Conservation (phyloP, 106 monocot species). For the Allium fistulosum region DNA sequence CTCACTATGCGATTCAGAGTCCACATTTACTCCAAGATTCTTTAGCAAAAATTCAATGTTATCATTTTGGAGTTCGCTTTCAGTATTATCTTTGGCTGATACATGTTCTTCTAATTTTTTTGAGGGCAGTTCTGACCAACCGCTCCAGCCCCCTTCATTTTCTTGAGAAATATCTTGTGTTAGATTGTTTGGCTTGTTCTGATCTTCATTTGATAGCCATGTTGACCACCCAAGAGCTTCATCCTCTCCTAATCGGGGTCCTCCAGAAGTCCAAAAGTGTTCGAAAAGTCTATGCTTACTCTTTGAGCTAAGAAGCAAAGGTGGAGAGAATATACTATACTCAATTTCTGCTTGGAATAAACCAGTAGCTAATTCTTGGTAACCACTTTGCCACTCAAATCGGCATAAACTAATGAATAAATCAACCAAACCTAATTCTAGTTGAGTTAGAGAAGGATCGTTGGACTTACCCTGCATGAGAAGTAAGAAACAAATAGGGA, state of each 20-base stretch:
- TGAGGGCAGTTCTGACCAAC: slow-evolving; percentile 60
- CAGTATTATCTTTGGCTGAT: slow-evolving; percentile 20
- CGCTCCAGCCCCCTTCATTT: slow-evolving; percentile 83
- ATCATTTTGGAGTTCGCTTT: slow-evolving; percentile 43
- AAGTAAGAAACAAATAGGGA: not conserved
- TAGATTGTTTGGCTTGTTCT: slow-evolving; percentile 26
- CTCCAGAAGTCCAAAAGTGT: slow-evolving; percentile 83
- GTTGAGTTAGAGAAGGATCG: slow-evolving; percentile 38
- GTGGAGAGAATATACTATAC: slow-evolving; percentile 73
- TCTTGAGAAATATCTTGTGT: slow-evolving; percentile 48
- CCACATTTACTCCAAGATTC: slow-evolving; percentile 78
- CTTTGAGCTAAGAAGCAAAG: slow-evolving; percentile 55
- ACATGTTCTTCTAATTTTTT: slow-evolving; percentile 32
- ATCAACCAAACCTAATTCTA: slow-evolving; percentile 84
- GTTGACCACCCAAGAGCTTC: slow-evolving; percentile 73
- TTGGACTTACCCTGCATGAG: slow-evolving; percentile 22
- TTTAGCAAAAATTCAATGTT: slow-evolving; percentile 72
- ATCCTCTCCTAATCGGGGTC: slow-evolving; percentile 81
- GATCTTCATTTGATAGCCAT: slow-evolving; percentile 77
- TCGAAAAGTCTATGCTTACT: slow-evolving; percentile 89
- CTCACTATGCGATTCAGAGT: slow-evolving; percentile 65
- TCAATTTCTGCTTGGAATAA: slow-evolving; percentile 93
- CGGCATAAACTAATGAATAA: slow-evolving; percentile 78
- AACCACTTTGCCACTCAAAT: slow-evolving; percentile 96
- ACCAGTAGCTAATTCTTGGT: slow-evolving; percentile 78